Base-by-base conservation (phyloP, 2,329 filamentous ascomycete genomes). In the Pseudogymnoascus sp. region DNA sequence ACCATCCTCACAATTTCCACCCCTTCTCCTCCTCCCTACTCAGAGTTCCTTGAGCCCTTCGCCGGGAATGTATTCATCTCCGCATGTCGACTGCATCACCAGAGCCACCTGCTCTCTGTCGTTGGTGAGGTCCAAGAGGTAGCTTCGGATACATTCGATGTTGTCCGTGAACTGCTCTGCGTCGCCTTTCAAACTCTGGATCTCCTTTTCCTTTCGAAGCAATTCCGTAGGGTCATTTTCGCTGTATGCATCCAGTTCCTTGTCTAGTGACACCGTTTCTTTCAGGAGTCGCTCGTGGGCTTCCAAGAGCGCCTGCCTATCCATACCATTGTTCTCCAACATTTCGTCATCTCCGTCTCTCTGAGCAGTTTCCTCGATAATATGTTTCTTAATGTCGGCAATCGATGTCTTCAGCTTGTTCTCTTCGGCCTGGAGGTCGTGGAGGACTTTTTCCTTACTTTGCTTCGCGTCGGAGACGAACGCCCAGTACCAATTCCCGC, bases 401-500 rank as follows among this genome's bases (percentile, higher is more conserved):
- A 75, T 71, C n/a, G 67, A 64, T 25, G 65, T 65, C 38, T 59
- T 58, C 25, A 72, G 64, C 63, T 68, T 70, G 30, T 28, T 66
- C 58, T 71, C 72, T 61, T 77, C 75, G 38, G 67, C 66, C 65
- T 72, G 72, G 62, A 77, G 62, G 28, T 68, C 73, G 53, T 68
- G 71, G 64, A 73, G 68, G 33, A 71, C 66, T 15, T 71, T 71
- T 59, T 74, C 70, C 53, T 77, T 79, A 68, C 76, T 79, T 68
- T 82, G 71, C 66, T 70, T 72, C 8, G 69, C 82, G 60, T 87
- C 83, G 28, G 78, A 82, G 15, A 73, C 76, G 69, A 88, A 88
- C 64, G 78, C 81, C 86, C 86, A 89, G 73, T 88, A 88, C 85
- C 85, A 89, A 70, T 88, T 88, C 28, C 84, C 85, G 64, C 79